phyloP scores from a whole-genome alignment of 345 rosid genomes.

The Acer campestre region DNA sequence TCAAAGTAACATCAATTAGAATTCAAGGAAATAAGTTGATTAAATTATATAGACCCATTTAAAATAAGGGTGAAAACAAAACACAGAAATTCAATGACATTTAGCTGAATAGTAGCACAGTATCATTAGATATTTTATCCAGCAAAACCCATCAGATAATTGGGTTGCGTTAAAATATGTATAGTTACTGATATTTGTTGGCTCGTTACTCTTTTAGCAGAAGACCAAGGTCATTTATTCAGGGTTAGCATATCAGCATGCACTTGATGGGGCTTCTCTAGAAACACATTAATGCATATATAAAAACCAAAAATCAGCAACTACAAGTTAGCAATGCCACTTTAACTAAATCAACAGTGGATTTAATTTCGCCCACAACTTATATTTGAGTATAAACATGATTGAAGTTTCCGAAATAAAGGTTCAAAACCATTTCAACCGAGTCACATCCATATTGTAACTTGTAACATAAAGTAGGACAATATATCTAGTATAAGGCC shows the following conservation, averaged over 20 bases:
- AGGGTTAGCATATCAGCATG: too few relatives aligned
- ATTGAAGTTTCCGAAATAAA: too few relatives aligned
- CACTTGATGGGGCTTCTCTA: too few relatives aligned
- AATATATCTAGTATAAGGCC: not conserved
- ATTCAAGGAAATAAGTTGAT: not conserved
- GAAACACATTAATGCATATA: too few relatives aligned
- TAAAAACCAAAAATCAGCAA: too few relatives aligned
- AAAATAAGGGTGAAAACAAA: not conserved
- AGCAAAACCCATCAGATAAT: not conserved
- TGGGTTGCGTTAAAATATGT: too few relatives aligned
- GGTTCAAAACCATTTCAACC: not conserved
- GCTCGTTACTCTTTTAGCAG: too few relatives aligned
- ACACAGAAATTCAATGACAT: not conserved
- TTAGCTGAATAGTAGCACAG: not conserved
- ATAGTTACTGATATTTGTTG: too few relatives aligned
- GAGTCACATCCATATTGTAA: not conserved
- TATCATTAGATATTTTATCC: not conserved
- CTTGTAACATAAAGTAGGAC: not conserved
- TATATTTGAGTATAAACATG: not conserved
- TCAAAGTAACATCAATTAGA: not conserved
- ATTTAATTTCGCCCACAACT: too few relatives aligned
- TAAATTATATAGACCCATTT: not conserved
- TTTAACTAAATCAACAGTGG: not conserved
- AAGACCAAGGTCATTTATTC: too few relatives aligned
- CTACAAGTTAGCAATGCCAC: not conserved